phyloP scores from a whole-genome alignment of 306 rosid species.

The Quercus engelmannii region DNA sequence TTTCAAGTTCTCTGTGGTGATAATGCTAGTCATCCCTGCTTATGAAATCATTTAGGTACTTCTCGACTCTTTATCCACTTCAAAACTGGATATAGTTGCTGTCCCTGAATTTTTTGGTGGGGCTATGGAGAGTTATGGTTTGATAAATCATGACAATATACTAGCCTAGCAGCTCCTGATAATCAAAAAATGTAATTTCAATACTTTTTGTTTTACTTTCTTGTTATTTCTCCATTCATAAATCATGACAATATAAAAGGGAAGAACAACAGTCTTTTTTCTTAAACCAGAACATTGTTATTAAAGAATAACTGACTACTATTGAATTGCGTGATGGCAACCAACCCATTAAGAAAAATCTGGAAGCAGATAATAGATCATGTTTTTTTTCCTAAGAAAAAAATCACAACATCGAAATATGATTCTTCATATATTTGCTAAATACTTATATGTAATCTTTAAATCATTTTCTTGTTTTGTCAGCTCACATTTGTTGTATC shows the following conservation, averaged over 20 bases:
- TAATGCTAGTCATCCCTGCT: not conserved
- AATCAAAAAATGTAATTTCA: not conserved
- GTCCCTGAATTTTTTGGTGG: slow-evolving; percentile 58
- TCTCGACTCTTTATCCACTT: slow-evolving; percentile 36
- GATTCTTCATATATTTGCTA: not conserved
- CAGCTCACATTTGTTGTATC: slow-evolving; percentile 44
- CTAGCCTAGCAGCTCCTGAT: not conserved
- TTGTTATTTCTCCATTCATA: not conserved
- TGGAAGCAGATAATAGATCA: not conserved
- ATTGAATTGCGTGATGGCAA: not conserved
- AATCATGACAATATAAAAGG: not conserved
- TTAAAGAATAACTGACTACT: too few species aligned
- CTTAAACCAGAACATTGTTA: too few species aligned
- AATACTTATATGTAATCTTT: not conserved
- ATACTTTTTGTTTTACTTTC: not conserved
- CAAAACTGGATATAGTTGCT: slow-evolving; percentile 58
- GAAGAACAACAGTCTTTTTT: too few species aligned
- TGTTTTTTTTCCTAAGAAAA: not conserved
- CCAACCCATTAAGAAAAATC: not conserved
- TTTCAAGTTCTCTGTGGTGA: not conserved
- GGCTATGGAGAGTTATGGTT: slow-evolving; percentile 75
- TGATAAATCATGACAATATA: slow-evolving; percentile 47
- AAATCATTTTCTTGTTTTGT: slow-evolving; percentile 7
- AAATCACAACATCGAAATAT: not conserved
- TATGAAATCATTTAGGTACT: slow-evolving; percentile 38